Conservation (phyloP, 768 basidiomycete species). For the Lepiota brunneoincarnata region DNA sequence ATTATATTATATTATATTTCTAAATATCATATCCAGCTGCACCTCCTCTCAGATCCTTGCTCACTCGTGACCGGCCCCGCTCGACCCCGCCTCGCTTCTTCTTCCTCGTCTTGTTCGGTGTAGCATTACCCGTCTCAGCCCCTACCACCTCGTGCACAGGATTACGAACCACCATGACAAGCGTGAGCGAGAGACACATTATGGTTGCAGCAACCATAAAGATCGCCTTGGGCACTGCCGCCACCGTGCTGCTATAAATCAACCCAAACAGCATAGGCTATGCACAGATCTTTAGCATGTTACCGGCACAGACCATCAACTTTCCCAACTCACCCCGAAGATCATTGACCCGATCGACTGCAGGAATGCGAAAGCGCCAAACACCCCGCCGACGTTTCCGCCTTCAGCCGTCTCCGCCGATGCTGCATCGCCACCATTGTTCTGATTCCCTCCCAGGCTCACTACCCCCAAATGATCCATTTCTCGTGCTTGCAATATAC, state of each 20-base stretch:
- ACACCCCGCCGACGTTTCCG: conserved; percentile 29
- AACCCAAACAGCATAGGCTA: conserved; percentile 73
- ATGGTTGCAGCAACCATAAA: conserved; percentile 58
- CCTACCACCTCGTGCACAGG: conserved; percentile 25
- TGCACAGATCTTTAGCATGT: conserved; percentile 7
- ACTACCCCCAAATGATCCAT: conserved; percentile 21
- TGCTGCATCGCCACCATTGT: conserved; percentile 16
- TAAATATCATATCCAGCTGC: conserved; percentile 17
- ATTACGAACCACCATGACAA: conserved; percentile 38
- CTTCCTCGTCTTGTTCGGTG: conserved; percentile 17
- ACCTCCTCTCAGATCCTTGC: conserved; percentile 46
- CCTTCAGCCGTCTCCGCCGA: conserved; percentile 16
- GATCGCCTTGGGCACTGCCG: conserved; percentile 65
- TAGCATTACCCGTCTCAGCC: no score
- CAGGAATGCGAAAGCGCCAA: conserved; percentile 70
- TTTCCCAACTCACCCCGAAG: conserved; percentile 34
- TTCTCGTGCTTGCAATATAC: conserved; percentile 48
- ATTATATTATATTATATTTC: not conserved
- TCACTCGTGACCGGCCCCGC: conserved; percentile 44
- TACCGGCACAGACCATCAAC: conserved; percentile 2
- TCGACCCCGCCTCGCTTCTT: conserved; percentile 25
- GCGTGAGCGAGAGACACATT: conserved; percentile 34
- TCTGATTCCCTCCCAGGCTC: conserved; percentile 15
- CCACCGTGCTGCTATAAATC: conserved; percentile 69
- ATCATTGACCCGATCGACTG: conserved; percentile 73